Percentiles rank a stretch among this genome's conserved stretches.
Evolutionary conservation across 2,329 filamentous ascomycete genomes (phyloP).

Genomic region (Trichoderma koningii): DNA sequence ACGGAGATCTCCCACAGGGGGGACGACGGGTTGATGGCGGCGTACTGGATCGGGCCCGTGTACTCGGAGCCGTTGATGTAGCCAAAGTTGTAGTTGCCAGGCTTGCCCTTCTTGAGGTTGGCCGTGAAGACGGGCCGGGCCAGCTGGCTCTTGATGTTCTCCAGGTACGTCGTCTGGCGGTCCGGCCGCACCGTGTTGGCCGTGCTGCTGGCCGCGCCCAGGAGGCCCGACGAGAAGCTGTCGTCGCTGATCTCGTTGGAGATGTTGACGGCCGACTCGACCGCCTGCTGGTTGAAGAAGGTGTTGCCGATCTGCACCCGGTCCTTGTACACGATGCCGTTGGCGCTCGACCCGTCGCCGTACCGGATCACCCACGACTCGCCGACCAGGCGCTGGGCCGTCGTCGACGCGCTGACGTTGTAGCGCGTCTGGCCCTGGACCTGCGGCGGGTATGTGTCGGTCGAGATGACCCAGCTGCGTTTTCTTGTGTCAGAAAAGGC

Average conservation of each 20-base stretch:
- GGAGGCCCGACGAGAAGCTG: conserved; percentile 41
- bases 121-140: conserved; percentile 43
- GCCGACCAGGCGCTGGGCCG: conserved; percentile 45
- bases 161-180: conserved; percentile 40
- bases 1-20: conserved; percentile 66
- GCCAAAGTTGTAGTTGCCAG: conserved; percentile 46
- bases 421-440: conserved; percentile 60
- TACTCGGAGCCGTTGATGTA: conserved; percentile 59
- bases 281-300: conserved; percentile 61
- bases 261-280: conserved; percentile 64
- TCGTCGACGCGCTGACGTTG: conserved; percentile 48
- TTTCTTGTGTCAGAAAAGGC: conserved; percentile 36
- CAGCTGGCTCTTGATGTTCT: conserved; percentile 40
- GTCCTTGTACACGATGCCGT: conserved; percentile 66
- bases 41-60: conserved; percentile 59
- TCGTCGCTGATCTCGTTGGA: conserved; percentile 47
- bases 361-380: conserved; percentile 62
- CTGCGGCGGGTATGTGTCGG: conserved; percentile 51
- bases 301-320: conserved; percentile 63
- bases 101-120: conserved; percentile 38
- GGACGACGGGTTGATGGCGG: conserved; percentile 51
- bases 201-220: conserved; percentile 40
- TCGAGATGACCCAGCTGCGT: conserved; percentile 68
- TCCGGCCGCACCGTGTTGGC: conserved; percentile 42
- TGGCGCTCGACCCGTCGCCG: conserved; percentile 64